Base-by-base conservation (phyloP, 1,139 yeast species). In the Arxiozyma slooffiae region DNA sequence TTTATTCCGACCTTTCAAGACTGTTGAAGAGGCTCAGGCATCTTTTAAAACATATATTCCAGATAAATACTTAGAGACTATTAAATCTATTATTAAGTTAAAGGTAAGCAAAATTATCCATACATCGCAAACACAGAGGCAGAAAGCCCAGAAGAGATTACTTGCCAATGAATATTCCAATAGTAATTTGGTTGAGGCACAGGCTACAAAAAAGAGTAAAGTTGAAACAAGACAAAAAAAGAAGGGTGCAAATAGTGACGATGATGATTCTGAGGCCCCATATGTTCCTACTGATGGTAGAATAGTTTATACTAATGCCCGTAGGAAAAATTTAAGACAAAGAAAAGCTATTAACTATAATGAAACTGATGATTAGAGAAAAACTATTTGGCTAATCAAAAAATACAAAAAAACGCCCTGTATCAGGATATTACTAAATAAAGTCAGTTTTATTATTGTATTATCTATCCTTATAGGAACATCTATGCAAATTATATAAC, bases 1-100 rank as follows among this genome's bases (percentile, higher is more conserved):
- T 60, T 67, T 85, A 11, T 87, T 75, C 66, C 70, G 73, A 14
- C 80, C 85, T 0, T 81, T 83, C 75, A 61, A 61, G 21, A 62
- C 64, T 7, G 54, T 63, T 6, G 57, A 62, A 30, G 73, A 69
- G 48, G 71, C 72, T 14, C 71, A 67, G 47, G 57, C 59, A 9
- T 58, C 67, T 2, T 64, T 65, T 44, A 62, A 57, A 36, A 58
- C 62, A 5, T 63, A 60, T 49, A 50, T 65, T 36, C 52, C 54
- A 5, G 61, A 60, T 1, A 54, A 54, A 21, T 54, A 52, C 17
- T 54, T 58, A 9, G 60, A 52, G 26, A 52, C 53, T 38, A 48
- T 63, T 46, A 52, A 52, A 46, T 58, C 48, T 43, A 63, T 56
- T n/a, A 64, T 66, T 34, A 62, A 55, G 42, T 48, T 55, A 5